Evolutionary conservation across 306 rosid species (phyloP).

Genomic region (Corylus avellana): DNA sequence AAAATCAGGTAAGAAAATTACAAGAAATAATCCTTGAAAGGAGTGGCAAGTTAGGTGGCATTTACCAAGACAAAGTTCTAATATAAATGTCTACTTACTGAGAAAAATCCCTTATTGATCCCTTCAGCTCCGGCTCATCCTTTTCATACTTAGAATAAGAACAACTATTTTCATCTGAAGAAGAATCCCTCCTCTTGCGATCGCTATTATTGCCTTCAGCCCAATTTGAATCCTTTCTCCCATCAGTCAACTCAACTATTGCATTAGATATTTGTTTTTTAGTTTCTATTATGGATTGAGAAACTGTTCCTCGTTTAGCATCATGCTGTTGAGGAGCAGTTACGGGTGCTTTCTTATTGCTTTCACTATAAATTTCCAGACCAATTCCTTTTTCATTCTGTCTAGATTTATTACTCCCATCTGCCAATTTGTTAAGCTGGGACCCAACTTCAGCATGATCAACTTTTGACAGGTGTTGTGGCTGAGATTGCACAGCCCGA

Average conservation of each 20-base stretch:
- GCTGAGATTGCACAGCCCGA: constrained; percentile 56
- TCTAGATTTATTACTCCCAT: constrained; percentile 49
- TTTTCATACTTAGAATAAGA: constrained; percentile 90
- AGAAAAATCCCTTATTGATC: constrained; percentile 67
- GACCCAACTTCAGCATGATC: constrained; percentile 57
- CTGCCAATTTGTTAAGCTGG: constrained; percentile 48
- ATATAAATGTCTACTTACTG: constrained; percentile 61
- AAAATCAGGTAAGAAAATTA: constrained; percentile 26
- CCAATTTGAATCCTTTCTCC: constrained; percentile 54
- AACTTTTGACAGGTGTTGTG: constrained; percentile 48
- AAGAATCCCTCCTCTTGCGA: constrained; percentile 87
- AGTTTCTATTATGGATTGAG: constrained; percentile 52
- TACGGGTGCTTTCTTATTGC: constrained; percentile 57
- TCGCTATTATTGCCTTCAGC: constrained; percentile 71
- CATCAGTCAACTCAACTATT: constrained; percentile 54
- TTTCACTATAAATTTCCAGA: constrained; percentile 65
- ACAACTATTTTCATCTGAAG: constrained; percentile 97
- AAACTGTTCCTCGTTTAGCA: constrained; percentile 45
- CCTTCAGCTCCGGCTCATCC: constrained; percentile 86
- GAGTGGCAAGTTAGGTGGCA: constrained; percentile 3
- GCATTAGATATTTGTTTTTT: constrained; percentile 57
- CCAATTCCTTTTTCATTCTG: constrained; percentile 60
- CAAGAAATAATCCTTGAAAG: constrained; percentile 18
- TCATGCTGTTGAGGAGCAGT: constrained; percentile 53
- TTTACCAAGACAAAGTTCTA: constrained; percentile 15